These are phyloP conservation scores for Aspergillus unguis DNA, from an alignment of 2,329 filamentous ascomycete genomes.

Conservation along the genomic window DNA sequence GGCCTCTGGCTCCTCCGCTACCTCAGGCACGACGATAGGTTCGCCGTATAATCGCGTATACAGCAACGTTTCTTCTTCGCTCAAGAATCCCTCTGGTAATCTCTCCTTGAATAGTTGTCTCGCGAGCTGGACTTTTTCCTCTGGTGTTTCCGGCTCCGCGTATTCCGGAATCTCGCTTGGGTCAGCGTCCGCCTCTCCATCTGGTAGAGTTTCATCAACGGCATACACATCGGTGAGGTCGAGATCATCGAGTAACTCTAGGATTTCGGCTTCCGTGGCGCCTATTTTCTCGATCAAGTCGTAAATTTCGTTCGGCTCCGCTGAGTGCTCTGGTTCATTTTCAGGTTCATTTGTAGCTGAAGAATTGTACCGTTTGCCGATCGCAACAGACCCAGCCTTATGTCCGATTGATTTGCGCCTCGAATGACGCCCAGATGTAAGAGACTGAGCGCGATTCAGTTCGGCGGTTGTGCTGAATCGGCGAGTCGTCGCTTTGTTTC, in stretches of 20 bases:
- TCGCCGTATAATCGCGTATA: constrained; percentile 80
- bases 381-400: constrained; percentile 7
- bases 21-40: constrained; percentile 49
- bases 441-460: constrained; percentile 8
- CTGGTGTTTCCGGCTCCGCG: constrained; percentile 31
- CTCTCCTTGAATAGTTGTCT: constrained; percentile 73
- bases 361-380: constrained; percentile 25
- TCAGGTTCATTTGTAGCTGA: constrained; percentile 16
- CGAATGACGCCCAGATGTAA: background rate
- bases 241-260: constrained; percentile 31
- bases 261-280: constrained; percentile 33
- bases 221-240: constrained; percentile 10
- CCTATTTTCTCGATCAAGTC: constrained; percentile 38
- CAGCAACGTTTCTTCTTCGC: constrained; percentile 65
- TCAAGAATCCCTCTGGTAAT: constrained; percentile 69
- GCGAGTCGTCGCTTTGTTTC: constrained; percentile 23
- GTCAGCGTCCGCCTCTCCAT: constrained; percentile 27
- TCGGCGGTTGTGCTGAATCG: constrained; percentile 16
- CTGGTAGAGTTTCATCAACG: constrained; percentile 19
- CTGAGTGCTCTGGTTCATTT: constrained; percentile 15
- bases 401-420: background rate
- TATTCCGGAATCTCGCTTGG: constrained; percentile 30
- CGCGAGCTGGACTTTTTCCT: constrained; percentile 60
- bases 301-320: constrained; percentile 32
- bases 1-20: constrained; percentile 30